A percentile compares a stretch with the other conserved stretches of the same genome.
Evolutionary conservation across 345 rosid species (phyloP).

Genomic region (Citrus unshiu): DNA sequence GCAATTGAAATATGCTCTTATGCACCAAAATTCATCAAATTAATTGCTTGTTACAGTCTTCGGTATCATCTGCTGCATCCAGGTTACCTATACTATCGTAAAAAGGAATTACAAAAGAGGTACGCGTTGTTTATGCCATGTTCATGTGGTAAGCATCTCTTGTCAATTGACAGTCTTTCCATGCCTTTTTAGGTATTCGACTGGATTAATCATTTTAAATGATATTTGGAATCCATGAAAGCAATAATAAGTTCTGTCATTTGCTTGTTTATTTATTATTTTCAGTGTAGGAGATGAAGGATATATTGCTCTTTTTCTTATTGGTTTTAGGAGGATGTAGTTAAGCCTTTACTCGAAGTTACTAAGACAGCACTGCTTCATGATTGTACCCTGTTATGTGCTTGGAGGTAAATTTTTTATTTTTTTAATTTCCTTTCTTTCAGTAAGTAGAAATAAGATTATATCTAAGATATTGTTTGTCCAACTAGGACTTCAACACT

Average conservation of each 20-base stretch:
- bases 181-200: background rate
- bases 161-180: background rate
- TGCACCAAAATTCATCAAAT: background rate
- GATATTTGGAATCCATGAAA: background rate
- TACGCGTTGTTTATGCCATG: slow-evolving; percentile 87
- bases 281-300: background rate
- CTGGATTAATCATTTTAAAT: background rate
- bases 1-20: background rate
- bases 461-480: background rate
- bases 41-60: slow-evolving; percentile 49
- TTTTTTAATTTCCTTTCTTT: no score
- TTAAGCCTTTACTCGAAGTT: no score
- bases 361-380: no score
- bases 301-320: background rate
- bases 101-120: slow-evolving; percentile 86
- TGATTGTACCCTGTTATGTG: no score
- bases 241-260: background rate
- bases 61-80: slow-evolving; percentile 90
- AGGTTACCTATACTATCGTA: slow-evolving; percentile 81
- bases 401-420: no score
- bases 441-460: no score
- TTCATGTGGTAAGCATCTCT: slow-evolving; percentile 68
- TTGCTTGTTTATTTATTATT: background rate
- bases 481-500: background rate
- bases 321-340: no score